Conservation (phyloP, 495 filamentous ascomycete species). For the Trichoderma parareesei region DNA sequence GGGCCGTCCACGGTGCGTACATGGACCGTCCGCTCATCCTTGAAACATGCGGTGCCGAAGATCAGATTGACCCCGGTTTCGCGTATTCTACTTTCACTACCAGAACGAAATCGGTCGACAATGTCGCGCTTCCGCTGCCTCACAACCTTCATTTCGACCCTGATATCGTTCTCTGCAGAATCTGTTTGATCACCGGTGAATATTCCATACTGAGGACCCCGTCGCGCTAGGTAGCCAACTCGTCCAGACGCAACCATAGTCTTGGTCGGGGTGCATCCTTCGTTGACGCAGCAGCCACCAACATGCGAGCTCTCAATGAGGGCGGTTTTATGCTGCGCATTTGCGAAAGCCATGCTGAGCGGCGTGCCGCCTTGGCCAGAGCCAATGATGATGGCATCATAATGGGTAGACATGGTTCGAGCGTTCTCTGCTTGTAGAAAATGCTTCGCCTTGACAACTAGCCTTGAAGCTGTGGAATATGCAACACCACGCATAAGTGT, state of each 20-base stretch:
- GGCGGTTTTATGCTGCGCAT: slow-evolving; percentile 30
- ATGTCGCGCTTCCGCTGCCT: slow-evolving; percentile 46
- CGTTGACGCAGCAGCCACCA: slow-evolving; percentile 45
- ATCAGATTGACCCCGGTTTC: slow-evolving; percentile 38
- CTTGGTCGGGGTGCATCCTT: slow-evolving; percentile 49
- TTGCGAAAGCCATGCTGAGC: slow-evolving; percentile 34
- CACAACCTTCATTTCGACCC: slow-evolving; percentile 38
- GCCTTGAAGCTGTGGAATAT: neutral
- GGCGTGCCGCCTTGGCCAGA: slow-evolving; percentile 44
- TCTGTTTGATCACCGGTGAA: slow-evolving; percentile 11
- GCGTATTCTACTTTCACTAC: slow-evolving; percentile 31
- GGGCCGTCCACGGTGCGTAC: slow-evolving; percentile 23
- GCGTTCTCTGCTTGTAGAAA: neutral
- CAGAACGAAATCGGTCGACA: slow-evolving; percentile 38
- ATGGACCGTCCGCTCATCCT: slow-evolving; percentile 23
- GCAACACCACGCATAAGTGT: neutral
- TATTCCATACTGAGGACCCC: slow-evolving; percentile 40
- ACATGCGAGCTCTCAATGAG: slow-evolving; percentile 40
- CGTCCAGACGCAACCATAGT: slow-evolving; percentile 43
- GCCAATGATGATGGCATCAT: slow-evolving; percentile 39
- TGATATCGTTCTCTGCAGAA: slow-evolving; percentile 14
- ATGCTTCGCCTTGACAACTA: neutral
- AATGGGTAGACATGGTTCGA: slow-evolving; percentile 17
- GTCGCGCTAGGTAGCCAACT: slow-evolving; percentile 33
- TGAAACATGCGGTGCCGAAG: slow-evolving; percentile 35